Percentiles rank a stretch among this genome's conserved stretches.
phyloP scores from a whole-genome alignment of 2,329 filamentous ascomycete species.

The Sordariomycetes sp. region DNA sequence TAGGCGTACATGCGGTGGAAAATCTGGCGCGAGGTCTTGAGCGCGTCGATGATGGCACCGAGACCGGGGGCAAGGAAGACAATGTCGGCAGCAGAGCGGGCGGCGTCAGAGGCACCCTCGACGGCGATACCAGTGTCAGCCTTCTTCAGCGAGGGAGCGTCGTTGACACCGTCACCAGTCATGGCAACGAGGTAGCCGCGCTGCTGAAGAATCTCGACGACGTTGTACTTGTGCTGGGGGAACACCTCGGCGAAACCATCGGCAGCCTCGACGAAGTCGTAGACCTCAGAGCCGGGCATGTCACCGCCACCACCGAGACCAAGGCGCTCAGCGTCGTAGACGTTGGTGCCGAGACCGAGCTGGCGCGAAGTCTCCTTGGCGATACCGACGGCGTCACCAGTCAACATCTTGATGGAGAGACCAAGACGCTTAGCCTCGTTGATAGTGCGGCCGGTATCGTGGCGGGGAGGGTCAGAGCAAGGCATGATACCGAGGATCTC shows the following conservation, averaged over 20 bases:
- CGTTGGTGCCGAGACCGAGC: slow-evolving; percentile 82
- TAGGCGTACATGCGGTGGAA: slow-evolving; percentile 97
- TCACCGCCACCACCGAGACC: slow-evolving; percentile 82
- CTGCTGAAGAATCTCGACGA: slow-evolving; percentile 86
- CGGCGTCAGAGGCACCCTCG: slow-evolving; percentile 82
- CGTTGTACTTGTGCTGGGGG: slow-evolving; percentile 90
- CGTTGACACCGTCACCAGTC: slow-evolving; percentile 94
- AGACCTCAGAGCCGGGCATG: slow-evolving; percentile 87
- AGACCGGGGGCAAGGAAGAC: slow-evolving; percentile 87
- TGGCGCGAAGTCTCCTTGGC: slow-evolving; percentile 84
- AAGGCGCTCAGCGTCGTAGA: slow-evolving; percentile 87
- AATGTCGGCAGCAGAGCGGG: slow-evolving; percentile 82
- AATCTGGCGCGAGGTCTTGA: slow-evolving; percentile 88
- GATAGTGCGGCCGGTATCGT: slow-evolving; percentile 83
- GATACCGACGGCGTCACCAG: slow-evolving; percentile 87
- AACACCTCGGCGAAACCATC: slow-evolving; percentile 93
- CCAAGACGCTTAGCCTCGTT: slow-evolving; percentile 79
- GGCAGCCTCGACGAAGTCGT: slow-evolving; percentile 89
- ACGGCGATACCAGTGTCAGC: slow-evolving; percentile 95
- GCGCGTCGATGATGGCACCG: slow-evolving; percentile 81
- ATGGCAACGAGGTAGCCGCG: slow-evolving; percentile 90
- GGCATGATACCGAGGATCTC: slow-evolving; percentile 93
- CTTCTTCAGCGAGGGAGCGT: slow-evolving; percentile 85
- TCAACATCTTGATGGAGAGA: slow-evolving; percentile 91
- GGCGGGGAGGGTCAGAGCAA: slow-evolving; percentile 80